Evolutionary conservation across 208 protist species (phyloP).

Genomic region (Crithidia bombi): DNA sequence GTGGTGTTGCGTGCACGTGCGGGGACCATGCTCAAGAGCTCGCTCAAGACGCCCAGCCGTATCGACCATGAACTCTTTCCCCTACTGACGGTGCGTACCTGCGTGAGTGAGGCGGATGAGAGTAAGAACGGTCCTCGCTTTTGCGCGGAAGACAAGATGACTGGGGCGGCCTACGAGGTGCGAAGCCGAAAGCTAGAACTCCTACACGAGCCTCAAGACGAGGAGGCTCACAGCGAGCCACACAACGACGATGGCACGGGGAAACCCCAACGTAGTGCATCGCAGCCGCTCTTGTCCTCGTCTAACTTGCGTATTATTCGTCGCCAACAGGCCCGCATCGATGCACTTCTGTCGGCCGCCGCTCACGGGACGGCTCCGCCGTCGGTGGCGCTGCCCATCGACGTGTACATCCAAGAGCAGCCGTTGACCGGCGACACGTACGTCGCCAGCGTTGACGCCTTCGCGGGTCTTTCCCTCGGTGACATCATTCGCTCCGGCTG

Average conservation of each 20-base stretch:
- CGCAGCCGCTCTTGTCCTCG: slow-evolving; percentile 6
- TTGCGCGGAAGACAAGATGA: slow-evolving; percentile 74
- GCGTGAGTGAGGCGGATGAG: slow-evolving; percentile 74
- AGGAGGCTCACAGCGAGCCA: background rate
- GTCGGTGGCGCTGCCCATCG: slow-evolving; percentile 63
- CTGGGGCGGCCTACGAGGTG: slow-evolving; percentile 73
- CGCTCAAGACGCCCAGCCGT: slow-evolving; percentile 37
- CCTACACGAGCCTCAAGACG: background rate
- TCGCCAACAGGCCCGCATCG: slow-evolving; percentile 52
- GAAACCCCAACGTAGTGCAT: background rate
- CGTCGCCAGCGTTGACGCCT: slow-evolving; percentile 70
- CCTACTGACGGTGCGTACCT: slow-evolving; percentile 64
- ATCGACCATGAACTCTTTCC: slow-evolving; percentile 72
- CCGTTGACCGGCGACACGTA: slow-evolving; percentile 48
- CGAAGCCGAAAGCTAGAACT: slow-evolving; percentile 40
- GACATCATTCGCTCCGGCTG: slow-evolving; percentile 86
- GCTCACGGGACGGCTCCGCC: slow-evolving; percentile 24
- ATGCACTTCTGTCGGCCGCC: slow-evolving; percentile 51
- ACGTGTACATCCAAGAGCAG: slow-evolving; percentile 70
- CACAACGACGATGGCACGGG: background rate
- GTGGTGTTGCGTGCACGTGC: background rate
- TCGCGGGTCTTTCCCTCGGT: slow-evolving; percentile 74
- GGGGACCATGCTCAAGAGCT: slow-evolving; percentile 44
- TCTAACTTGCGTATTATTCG: slow-evolving; percentile 5
- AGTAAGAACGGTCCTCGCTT: slow-evolving; percentile 83